A percentile compares a stretch with the other conserved stretches of the same genome.
These are phyloP conservation scores for Luffa acutangula DNA, from an alignment of 306 rosid genomes.

Conservation along the genomic window DNA sequence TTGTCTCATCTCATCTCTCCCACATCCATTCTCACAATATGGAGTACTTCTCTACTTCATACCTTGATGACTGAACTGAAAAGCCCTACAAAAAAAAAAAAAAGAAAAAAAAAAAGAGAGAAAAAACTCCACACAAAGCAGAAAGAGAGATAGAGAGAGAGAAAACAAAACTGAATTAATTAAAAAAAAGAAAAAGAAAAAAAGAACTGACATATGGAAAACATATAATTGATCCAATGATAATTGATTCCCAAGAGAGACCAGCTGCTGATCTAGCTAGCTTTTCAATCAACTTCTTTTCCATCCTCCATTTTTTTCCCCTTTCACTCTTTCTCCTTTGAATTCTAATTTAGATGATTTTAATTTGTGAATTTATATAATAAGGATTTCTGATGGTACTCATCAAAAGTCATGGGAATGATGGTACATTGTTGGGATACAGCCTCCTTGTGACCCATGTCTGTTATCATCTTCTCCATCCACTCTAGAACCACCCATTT, in stretches of 20 bases:
- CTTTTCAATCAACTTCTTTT: background rate
- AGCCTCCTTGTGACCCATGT: slow-evolving; percentile 37
- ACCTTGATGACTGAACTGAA: background rate
- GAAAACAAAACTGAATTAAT: background rate
- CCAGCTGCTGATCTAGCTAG: background rate
- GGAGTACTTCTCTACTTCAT: background rate
- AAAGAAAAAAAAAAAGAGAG: background rate
- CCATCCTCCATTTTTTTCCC: background rate
- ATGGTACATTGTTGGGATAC: slow-evolving; percentile 38
- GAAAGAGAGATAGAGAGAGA: background rate
- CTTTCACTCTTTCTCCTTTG: background rate
- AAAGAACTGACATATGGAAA: background rate
- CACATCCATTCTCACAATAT: background rate
- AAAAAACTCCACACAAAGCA: background rate
- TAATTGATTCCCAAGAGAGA: slow-evolving; percentile 2
- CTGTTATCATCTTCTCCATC: slow-evolving; percentile 38
- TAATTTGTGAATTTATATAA: background rate
- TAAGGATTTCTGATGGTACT: background rate
- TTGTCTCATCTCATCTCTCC: slow-evolving; percentile 4
- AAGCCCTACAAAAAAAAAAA: background rate
- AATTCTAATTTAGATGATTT: background rate
- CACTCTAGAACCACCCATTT: slow-evolving; percentile 41
- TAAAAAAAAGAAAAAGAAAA: background rate
- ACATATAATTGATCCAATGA: background rate
- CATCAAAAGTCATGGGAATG: slow-evolving; percentile 59